Base-by-base conservation (phyloP, 192 early-diverging fungal genomes). In the Coemansia sp. region DNA sequence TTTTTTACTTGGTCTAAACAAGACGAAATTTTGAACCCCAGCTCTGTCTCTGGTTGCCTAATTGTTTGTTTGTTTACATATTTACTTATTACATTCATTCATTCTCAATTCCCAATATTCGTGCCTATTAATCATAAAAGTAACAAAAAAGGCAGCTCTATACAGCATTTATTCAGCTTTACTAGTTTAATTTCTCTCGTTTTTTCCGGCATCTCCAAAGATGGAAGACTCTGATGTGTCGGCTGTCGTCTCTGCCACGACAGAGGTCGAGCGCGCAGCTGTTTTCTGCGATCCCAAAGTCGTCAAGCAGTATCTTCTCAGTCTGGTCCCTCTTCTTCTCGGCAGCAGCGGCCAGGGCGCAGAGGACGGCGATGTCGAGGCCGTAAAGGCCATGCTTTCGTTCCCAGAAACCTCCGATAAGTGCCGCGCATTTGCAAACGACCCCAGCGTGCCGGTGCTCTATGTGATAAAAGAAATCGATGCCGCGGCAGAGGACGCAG, bases 401-500 rank as follows among this genome's bases (percentile, higher is more conserved):
- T 79, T 81, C 49, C 82, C 86, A 25, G 93, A 93, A 24, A 83
- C 87, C n/a, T 63, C 78, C 10, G 91, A 89, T 42, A 89, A 83
- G 73, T 86, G 88, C 61, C 83, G 73, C 48, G 76, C 85, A 18
- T 96, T 94, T 81, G 87, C 90, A 13, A 86, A 83, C 54, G 94
- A 96, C 61, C 70, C 85, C 1, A 83, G 83, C 36, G 67, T 84
- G 0, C 87, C 87, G 4, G 91, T 86, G 2, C 71, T 94, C 20
- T 93, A 91, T 70, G 83, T 94, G 49, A 71, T 90, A 48, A 93
- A 92, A 71, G 91, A 93, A 68, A 78, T 78, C 14, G 86, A 84
- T 28, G 62, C 67, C 2, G 62, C 32, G 28, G 64, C 67, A 1
- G 55, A 32, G 0, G 50, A 58, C 20, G 46, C 23, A 18, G 27